Conservation (phyloP, 345 rosid genomes). For the Aquilaria malaccensis region DNA sequence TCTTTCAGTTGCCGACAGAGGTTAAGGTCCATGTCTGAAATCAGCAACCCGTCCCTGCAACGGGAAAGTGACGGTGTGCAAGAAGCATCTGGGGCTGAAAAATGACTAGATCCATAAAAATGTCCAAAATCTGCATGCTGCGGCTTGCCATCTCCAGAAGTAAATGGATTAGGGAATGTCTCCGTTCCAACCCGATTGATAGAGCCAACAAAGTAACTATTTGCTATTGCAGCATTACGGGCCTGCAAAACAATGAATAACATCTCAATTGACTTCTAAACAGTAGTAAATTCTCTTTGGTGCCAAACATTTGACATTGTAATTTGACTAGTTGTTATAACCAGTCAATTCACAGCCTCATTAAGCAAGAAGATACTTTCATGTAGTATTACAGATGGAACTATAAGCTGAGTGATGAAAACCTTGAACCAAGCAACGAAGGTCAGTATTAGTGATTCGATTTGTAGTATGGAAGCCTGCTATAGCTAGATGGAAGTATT, state of each 20-base stretch:
- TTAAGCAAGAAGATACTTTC: too few species aligned
- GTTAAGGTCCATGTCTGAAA: constrained; percentile 87
- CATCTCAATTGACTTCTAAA: neutral
- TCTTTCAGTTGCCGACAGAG: constrained; percentile 90
- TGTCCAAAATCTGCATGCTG: constrained; percentile 83
- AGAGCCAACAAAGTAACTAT: constrained; percentile 93
- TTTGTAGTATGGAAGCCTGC: too few species aligned
- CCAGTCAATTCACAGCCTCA: too few species aligned
- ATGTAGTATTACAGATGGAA: too few species aligned
- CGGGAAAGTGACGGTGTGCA: constrained; percentile 87
- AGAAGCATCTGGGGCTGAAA: constrained; percentile 94
- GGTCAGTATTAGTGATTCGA: too few species aligned
- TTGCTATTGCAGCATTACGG: constrained; percentile 91
- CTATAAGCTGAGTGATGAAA: too few species aligned
- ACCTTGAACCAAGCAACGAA: too few species aligned
- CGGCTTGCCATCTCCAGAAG: constrained; percentile 92
- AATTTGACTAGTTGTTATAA: too few species aligned
- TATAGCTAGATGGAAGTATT: constrained; percentile 4
- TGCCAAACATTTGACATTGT: too few species aligned
- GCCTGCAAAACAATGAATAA: constrained; percentile 40
- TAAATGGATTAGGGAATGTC: constrained; percentile 80
- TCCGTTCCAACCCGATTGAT: constrained; percentile 97
- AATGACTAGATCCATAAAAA: constrained; percentile 86
- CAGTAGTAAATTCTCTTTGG: neutral
- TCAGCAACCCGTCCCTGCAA: constrained; percentile 66